Evolutionary conservation across 129 eudicot species (phyloP).

Genomic region (Cynara cardunculus): DNA sequence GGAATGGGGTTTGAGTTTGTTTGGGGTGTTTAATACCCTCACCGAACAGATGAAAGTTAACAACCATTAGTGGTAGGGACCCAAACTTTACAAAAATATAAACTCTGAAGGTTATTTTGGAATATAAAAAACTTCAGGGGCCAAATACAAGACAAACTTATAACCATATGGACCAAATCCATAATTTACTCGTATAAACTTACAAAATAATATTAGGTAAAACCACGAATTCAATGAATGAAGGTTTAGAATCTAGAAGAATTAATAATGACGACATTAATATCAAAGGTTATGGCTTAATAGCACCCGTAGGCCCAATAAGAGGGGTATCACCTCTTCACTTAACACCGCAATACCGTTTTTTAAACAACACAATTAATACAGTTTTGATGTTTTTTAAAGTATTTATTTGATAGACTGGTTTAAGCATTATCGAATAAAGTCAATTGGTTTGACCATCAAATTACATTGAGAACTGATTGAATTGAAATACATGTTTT

Average conservation of each 20-base stretch:
- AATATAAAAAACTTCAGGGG: too few relatives aligned
- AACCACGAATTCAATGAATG: too few relatives aligned
- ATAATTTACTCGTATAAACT: too few relatives aligned
- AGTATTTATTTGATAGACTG: not conserved
- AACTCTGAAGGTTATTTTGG: too few relatives aligned
- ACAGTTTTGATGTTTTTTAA: not conserved
- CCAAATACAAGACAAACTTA: too few relatives aligned
- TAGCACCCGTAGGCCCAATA: not conserved
- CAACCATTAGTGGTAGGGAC: too few relatives aligned
- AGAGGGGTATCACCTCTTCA: not conserved
- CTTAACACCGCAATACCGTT: not conserved
- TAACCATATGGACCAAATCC: too few relatives aligned
- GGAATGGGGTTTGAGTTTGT: too few relatives aligned
- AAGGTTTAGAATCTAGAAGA: not conserved
- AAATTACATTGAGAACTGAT: not conserved
- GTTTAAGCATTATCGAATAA: not conserved
- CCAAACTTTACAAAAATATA: too few relatives aligned
- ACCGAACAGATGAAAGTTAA: too few relatives aligned
- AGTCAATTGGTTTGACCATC: not conserved
- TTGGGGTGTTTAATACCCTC: too few relatives aligned
- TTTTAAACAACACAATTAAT: not conserved
- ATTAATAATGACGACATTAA: not conserved
- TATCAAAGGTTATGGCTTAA: not conserved
- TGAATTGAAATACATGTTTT: not conserved
- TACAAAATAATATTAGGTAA: too few relatives aligned